Evolutionary conservation across 2,329 filamentous ascomycete species (phyloP), one percentile per base, ranked within the genome.

Genomic region (Tothia fuscella): DNA sequence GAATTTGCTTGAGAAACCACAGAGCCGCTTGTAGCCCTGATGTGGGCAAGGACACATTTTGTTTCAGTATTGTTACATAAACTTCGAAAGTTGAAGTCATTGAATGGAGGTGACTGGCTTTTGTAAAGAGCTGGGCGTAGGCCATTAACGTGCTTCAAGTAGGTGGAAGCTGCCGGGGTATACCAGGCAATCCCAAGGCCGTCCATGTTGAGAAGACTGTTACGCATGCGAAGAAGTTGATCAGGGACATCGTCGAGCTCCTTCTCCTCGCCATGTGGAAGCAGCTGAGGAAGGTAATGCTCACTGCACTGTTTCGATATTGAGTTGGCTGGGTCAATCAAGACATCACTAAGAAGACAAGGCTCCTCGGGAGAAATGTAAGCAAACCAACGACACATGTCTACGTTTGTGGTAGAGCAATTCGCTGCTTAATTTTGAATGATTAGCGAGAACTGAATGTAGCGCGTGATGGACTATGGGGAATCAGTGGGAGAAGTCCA

Each of bases 321-420:
- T 38, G 51, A 53, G 44, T 59, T 59, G 19, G 55, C 56, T 4
- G 62, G 62, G 0, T 57, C 63, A 43, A 74, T 63, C 25, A 74
- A 62, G 33, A 73, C 69, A 49, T 74, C 71, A 43, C 70, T 67
- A 7, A 74, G 60, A 33, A 74, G 64, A 53, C 68, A 72, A 10
- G 67, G 65, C 56, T 74, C 71, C 1, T 56, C 61, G 1, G 62
- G 59, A 1, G 68, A 71, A 43, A 74, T 64, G 50, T 74, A 74
- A 16, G 69, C 70, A 48, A 74, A 72, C 70, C 70, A 74, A 25
- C 70, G 68, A 56, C 63, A 65, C 63, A 65, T 68, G 2, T 14
- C n/a, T n/a, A n/a, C n/a, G n/a, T n/a, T n/a, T n/a, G n/a, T n/a
- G n/a, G n/a, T n/a, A n/a, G n/a, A n/a, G n/a, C n/a, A n/a, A n/a